These are phyloP conservation scores for Paracorniculantispora psalliotae DNA, from an alignment of 2,329 filamentous ascomycete species.

Conservation along the genomic window DNA sequence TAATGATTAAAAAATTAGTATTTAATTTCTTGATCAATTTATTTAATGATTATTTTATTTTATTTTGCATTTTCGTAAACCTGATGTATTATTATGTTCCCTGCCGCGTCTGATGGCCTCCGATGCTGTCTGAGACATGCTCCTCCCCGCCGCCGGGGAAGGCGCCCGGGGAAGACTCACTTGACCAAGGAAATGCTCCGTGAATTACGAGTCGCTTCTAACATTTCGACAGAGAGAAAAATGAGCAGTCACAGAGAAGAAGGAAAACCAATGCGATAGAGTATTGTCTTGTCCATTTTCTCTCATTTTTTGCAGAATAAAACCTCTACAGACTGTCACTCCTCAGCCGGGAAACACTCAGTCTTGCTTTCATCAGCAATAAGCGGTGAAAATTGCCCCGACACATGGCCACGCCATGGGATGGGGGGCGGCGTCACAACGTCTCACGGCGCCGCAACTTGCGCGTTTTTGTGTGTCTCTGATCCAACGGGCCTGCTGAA, in stretches of 20 bases:
- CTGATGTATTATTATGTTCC: not conserved
- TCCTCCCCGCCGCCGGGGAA: slow-evolving; percentile 1
- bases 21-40: slow-evolving; percentile 3
- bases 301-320: not conserved
- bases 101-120: not conserved
- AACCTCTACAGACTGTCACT: not conserved
- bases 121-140: slow-evolving; percentile 11
- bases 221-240: too few relatives aligned
- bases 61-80: not conserved
- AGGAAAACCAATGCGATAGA: not conserved
- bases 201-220: not conserved
- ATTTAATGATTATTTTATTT: not conserved
- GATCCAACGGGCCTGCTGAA: not conserved
- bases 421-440: not conserved
- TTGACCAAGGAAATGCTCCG: not conserved
- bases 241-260: not conserved
- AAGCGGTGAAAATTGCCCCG: slow-evolving; percentile 11
- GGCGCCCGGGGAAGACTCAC: not conserved
- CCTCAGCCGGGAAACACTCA: too few relatives aligned
- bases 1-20: slow-evolving; percentile 1
- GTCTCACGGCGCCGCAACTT: not conserved
- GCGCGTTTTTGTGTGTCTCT: not conserved
- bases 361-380: not conserved
- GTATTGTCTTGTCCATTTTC: too few relatives aligned
- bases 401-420: slow-evolving; percentile 7